Base-by-base conservation (phyloP, 306 rosid species). In the Quercus rubra region DNA sequence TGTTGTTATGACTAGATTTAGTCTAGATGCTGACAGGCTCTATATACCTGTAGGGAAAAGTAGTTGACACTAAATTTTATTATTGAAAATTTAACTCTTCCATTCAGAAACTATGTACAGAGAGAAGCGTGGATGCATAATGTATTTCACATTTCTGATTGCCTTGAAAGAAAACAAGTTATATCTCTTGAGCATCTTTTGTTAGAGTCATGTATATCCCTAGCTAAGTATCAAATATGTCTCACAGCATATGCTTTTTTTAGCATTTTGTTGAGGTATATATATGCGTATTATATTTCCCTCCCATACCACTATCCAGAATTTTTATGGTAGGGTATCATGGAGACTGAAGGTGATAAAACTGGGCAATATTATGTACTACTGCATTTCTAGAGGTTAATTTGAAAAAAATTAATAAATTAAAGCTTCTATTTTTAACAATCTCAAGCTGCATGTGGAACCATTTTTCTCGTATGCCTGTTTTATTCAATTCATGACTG, bases 401-500 rank as follows among this genome's bases (percentile, higher is more conserved):
- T 66, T 17, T 15, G 23, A 11, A 1, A 12, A 66, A 31, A 17
- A 62, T 1, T 6, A 6, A 33, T 33, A 7, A 61, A 17, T 31
- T 7, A 31, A 49, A 31, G 51, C 51, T 18, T 33, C 49, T 17
- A 13, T 6, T 27, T 63, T 31, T 66, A 28, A 9, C 25, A 31
- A 33, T 66, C 35, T 31, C 51, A 66, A 31, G 71, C n/a, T 75
- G 56, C 51, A 41, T 6, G 33, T 7, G 12, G 35, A 28, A 31
- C 31, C 10, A 13, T 14, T 18, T 33, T 72, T 71, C 30, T 41
- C 19, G 43, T 70, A 79, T 33, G 46, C 13, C 23, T 35, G 66
- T 20, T 20, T 12, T 30, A 28, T 5, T 63, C 63, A n/a, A 35
- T 35, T 68, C n/a, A 68, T 35, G 27, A 20, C 77, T 87, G 83